phyloP scores from a whole-genome alignment of 495 filamentous ascomycete species.

The Aspergillus affinis region DNA sequence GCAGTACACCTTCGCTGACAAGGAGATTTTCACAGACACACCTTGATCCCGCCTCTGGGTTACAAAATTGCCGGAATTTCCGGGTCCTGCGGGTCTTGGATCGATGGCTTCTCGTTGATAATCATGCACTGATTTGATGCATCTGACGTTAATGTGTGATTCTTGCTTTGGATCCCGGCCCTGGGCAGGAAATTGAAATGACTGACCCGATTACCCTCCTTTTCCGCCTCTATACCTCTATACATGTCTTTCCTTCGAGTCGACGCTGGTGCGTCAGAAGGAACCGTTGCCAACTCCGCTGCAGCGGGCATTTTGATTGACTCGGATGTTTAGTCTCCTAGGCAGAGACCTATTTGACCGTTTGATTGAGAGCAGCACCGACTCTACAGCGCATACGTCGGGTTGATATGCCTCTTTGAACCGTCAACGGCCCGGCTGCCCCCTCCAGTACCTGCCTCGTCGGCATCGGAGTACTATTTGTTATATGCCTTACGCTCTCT shows the following conservation, averaged over 20 bases:
- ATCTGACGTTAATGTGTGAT: background rate
- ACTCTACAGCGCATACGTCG: background rate
- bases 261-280: background rate
- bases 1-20: conserved; percentile 7
- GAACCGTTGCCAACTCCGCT: background rate
- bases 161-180: background rate
- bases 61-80: conserved; percentile 86
- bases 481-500: background rate
- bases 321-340: background rate
- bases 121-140: conserved; percentile 58
- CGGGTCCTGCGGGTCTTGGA: conserved; percentile 76
- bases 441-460: background rate
- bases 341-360: background rate
- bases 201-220: background rate
- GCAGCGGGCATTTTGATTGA: background rate
- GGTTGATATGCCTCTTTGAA: background rate
- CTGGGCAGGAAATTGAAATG: background rate
- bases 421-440: background rate
- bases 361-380: background rate
- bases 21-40: conserved; percentile 59
- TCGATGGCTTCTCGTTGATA: conserved; percentile 88
- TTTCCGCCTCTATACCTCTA: conserved; percentile 1
- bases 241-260: conserved; percentile 1
- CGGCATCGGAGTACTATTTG: background rate
- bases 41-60: conserved; percentile 84